Conservation (phyloP, 768 basidiomycete genomes). For the Auricularia sp. region DNA sequence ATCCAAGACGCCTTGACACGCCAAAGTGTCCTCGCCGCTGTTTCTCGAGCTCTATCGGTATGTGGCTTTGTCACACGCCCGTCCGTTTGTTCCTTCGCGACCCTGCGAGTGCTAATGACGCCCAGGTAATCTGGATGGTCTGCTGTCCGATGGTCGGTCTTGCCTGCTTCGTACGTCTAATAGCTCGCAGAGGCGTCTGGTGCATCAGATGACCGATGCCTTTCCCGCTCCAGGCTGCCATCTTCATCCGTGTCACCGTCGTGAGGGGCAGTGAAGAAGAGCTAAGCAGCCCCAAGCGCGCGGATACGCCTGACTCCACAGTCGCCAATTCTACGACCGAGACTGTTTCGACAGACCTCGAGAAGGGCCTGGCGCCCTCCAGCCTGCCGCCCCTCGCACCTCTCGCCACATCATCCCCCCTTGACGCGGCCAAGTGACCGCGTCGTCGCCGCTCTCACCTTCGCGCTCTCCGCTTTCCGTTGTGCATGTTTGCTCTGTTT, state of each 20-base stretch:
- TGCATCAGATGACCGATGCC: background rate
- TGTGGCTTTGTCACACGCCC: background rate
- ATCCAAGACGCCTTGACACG: background rate
- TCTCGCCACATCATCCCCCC: background rate
- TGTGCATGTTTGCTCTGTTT: background rate
- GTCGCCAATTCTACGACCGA: background rate
- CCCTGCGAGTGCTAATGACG: background rate
- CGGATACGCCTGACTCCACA: background rate
- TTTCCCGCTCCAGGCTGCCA: background rate
- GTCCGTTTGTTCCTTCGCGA: background rate
- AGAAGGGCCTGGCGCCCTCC: background rate
- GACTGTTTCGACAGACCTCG: background rate
- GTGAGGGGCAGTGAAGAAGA: background rate
- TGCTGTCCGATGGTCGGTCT: background rate
- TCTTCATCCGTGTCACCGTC: background rate
- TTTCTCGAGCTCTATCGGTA: constrained; percentile 3
- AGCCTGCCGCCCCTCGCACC: background rate
- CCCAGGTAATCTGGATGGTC: background rate
- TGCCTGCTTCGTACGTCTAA: background rate
- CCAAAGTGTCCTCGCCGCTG: background rate
- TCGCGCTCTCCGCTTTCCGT: background rate
- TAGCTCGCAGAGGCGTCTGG: no score
- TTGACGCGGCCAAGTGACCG: background rate
- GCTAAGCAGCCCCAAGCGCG: background rate
- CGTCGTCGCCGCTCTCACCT: background rate